Conservation (phyloP, 2,329 filamentous ascomycete species). For the Cadophora sp. region DNA sequence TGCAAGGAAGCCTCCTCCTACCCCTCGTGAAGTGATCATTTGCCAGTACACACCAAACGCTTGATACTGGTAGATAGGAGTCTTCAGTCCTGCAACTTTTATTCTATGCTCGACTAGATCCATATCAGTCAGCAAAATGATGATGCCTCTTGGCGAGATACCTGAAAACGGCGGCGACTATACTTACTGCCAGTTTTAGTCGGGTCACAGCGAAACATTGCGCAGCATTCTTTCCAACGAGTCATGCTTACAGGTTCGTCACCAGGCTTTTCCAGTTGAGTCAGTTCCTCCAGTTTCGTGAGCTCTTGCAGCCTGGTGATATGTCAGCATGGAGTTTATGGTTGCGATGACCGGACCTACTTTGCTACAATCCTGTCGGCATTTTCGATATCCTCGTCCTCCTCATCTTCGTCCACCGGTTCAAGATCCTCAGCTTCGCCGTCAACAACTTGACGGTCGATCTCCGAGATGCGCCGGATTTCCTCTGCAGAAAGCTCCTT, state of each 20-base stretch:
- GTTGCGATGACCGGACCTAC: no score
- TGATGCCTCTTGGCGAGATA: no score
- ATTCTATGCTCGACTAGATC: slow-evolving; percentile 18
- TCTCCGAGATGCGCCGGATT: neutral
- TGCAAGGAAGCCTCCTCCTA: slow-evolving; percentile 62
- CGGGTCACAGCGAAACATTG: slow-evolving; percentile 31
- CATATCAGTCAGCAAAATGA: no score
- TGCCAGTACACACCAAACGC: slow-evolving; percentile 35
- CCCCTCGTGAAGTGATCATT: slow-evolving; percentile 49
- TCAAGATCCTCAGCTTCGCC: slow-evolving; percentile 13
- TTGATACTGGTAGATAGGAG: slow-evolving; percentile 36
- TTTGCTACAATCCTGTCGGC: slow-evolving; percentile 9
- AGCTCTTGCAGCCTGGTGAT: slow-evolving; percentile 21
- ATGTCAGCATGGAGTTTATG: no score
- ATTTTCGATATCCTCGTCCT: neutral
- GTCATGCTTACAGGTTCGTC: neutral
- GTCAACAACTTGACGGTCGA: neutral
- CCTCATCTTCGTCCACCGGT: neutral
- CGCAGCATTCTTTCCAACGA: slow-evolving; percentile 32
- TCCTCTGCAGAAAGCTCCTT: slow-evolving; percentile 1
- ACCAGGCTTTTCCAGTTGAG: slow-evolving; percentile 15
- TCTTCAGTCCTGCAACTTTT: slow-evolving; percentile 29
- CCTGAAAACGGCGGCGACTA: no score
- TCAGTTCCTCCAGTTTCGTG: slow-evolving; percentile 19
- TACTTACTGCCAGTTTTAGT: slow-evolving; percentile 2